Base-by-base conservation (phyloP, 768 basidiomycete species). In the Sarcodon sp. region DNA sequence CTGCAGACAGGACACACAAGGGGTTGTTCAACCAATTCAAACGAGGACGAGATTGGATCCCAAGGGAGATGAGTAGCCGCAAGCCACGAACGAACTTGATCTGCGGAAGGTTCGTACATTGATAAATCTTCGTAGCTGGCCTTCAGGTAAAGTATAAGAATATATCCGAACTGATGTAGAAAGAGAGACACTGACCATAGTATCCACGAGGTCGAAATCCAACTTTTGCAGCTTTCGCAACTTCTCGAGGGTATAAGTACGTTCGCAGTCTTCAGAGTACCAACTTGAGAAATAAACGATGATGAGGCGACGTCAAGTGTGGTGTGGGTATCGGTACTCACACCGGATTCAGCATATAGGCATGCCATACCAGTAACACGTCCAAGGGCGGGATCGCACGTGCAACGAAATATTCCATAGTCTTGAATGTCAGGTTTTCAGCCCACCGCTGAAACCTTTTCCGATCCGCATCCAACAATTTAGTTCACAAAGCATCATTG, bases 361-460 rank as follows among this genome's bases (percentile, higher is more conserved):
- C 68, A 16, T 69, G 68, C 64, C 69, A 67, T 13, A 69, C 64
- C 68, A 69, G 67, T 59, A 64, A 63, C 18, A 69, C 68, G 39
- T 69, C 69, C 27, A 66, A 27, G 10, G 68, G 68, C 0, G 68
- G 68, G 10, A 64, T 41, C 12, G 38, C 1, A 47, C 5, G 35
- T 3, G 35, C 39, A 10, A 18, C 31, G 12, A 58, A 60, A 11
- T 64, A 52, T 54, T 43, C 39, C 55, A 57, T 44, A 54, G 52
- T 27, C 21, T 27, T 4, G 21, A 27, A 27, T 9, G 7, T 9
- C 8, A 41, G 39, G 11, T 13, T 41, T 13, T 15, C 15, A 7
- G 27, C 39, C 39, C 39, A 41, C 8, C 39, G 39, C 8, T 41
- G 39, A 13, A 41, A 41, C 13, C 39, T 41, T 38, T 11, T 13